Percentiles rank a stretch among this genome's conserved stretches.
These are phyloP conservation scores for Leccinum fuscescens DNA, from an alignment of 1,284 basidiomycete species.

Conservation along the genomic window DNA sequence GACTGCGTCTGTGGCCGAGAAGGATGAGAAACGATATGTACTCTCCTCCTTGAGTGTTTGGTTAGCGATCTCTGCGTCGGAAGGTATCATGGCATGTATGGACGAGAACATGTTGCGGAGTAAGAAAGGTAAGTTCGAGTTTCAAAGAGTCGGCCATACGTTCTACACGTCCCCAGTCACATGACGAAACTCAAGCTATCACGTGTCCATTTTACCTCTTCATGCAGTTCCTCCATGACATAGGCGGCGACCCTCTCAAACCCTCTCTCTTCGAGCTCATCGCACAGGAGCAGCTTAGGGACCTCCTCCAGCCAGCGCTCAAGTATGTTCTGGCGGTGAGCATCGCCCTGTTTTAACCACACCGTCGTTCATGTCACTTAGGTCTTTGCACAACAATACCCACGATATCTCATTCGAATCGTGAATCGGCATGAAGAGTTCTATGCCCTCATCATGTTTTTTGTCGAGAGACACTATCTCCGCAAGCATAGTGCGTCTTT, in stretches of 20 bases:
- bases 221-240: conserved; percentile 83
- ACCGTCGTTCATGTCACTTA: conserved; percentile 31
- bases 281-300: conserved; percentile 92
- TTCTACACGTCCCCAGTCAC: conserved; percentile 5
- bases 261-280: conserved; percentile 95
- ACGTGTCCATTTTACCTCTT: conserved; percentile 14
- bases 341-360: background rate
- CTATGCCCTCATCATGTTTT: conserved; percentile 84
- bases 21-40: conserved; percentile 65
- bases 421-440: conserved; percentile 97
- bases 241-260: conserved; percentile 68
- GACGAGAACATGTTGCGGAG: conserved; percentile 46
- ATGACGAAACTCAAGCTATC: conserved; percentile 29
- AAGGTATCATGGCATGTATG: conserved; percentile 58
- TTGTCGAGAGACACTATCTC: conserved; percentile 91
- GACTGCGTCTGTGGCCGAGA: conserved; percentile 73
- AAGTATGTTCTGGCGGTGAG: conserved; percentile 92
- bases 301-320: conserved; percentile 91
- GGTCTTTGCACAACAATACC: conserved; percentile 95
- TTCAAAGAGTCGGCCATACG: background rate
- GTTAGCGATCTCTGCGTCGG: conserved; percentile 69
- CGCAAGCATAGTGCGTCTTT: conserved; percentile 66
- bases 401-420: conserved; percentile 86
- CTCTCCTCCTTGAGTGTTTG: conserved; percentile 69
- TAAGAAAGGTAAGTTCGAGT: conserved; percentile 7